Base-by-base conservation (phyloP, 352 stramenopile genomes). In the Thalassiosira ordinaria region DNA sequence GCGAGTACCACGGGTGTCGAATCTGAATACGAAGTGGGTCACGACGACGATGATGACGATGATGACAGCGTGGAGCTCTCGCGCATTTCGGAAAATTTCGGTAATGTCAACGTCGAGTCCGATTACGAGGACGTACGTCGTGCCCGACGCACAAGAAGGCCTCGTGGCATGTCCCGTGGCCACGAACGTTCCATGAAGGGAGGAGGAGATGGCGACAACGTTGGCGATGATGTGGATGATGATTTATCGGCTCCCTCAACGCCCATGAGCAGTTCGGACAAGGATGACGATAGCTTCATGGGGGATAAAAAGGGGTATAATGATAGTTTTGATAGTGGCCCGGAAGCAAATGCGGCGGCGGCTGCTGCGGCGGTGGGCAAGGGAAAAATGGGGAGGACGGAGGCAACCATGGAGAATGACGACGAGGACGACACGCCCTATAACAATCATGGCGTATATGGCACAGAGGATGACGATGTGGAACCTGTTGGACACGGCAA, bases 91-190 rank as follows among this genome's bases (percentile, higher is more conserved):
- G 52, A 75, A 26, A 59, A 41, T 16, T 47, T 75, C 37, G 41
- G 66, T 16, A 66, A 49, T 60, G 70, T 78, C 13, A 78, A 78
- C 52, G 59, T 78, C 7, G 60, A 78, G 20, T 71, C 57, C 27
- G 70, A 78, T 66, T 78, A 70, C 33, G 49, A 78, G 22, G 41
- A 72, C 39, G 59, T 72, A n/a, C n/a, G n/a, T n/a, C n/a, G n/a
- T n/a, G n/a, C n/a, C n/a, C n/a, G n/a, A n/a, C n/a, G n/a, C n/a
- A n/a, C n/a, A n/a, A n/a, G n/a, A 16, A 31, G 56, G 5, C 14
- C 8, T 27, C 18, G 7, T 2, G 39, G n/a, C n/a, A n/a, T n/a
- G n/a, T n/a, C n/a, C n/a, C n/a, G n/a, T n/a, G n/a, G n/a, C n/a
- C n/a, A n/a, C n/a, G n/a, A n/a, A n/a, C n/a, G n/a, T n/a, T n/a